Evolutionary conservation across 306 rosid species (phyloP).

Genomic region (Vigna trinervia): DNA sequence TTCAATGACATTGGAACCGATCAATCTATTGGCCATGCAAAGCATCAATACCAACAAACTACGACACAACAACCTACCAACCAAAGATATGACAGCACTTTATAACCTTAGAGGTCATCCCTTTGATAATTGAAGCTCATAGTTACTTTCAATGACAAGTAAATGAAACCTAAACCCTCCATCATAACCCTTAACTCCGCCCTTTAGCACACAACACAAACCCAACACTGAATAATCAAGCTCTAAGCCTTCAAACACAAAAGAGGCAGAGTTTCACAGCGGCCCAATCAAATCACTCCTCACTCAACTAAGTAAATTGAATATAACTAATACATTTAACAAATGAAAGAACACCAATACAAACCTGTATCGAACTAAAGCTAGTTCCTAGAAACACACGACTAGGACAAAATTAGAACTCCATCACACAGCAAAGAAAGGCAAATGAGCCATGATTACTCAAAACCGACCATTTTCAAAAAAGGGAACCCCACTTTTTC

Average conservation of each 20-base stretch:
- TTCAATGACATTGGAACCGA: conserved; percentile 25
- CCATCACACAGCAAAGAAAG: conserved; percentile 2
- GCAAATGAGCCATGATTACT: conserved; percentile 33
- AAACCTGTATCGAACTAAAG: conserved; percentile 22
- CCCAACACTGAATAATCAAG: conserved; percentile 13
- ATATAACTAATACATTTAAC: background rate
- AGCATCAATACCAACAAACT: conserved; percentile 37
- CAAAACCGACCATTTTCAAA: background rate
- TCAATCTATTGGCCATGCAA: conserved; percentile 35
- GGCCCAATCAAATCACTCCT: conserved; percentile 17
- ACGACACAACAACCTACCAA: conserved; percentile 41
- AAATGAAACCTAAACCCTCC: conserved; percentile 30
- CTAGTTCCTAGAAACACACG: conserved; percentile 39
- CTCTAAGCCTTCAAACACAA: conserved; percentile 27
- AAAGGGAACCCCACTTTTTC: conserved; percentile 15
- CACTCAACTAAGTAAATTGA: background rate
- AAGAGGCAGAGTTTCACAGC: conserved; percentile 24
- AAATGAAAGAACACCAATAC: background rate
- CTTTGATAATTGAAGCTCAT: conserved; percentile 24
- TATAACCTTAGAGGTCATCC: conserved; percentile 27
- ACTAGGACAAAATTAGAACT: conserved; percentile 9
- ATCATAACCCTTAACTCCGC: conserved; percentile 35
- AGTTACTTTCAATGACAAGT: conserved; percentile 6
- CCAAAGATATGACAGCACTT: conserved; percentile 41
- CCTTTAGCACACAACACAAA: conserved; percentile 29